Base-by-base conservation (phyloP, 352 stramenopile species). In the Hyaloperonospora arabidopsidis region DNA sequence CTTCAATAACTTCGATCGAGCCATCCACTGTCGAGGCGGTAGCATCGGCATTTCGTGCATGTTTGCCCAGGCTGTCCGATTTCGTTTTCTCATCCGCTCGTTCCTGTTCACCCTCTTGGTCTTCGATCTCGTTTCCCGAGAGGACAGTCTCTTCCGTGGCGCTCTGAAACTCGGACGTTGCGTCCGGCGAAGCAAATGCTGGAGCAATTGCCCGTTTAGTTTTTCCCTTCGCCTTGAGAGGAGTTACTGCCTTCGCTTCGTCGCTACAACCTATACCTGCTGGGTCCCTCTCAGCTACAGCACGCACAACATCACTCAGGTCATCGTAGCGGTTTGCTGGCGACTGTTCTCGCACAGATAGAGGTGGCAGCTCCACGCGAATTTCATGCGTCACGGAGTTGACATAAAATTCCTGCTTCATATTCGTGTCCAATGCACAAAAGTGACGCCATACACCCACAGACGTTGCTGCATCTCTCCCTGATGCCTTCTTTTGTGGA, bases 321-420 rank as follows among this genome's bases (percentile, higher is more conserved):
- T 77, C 69, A 57, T 78, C 68, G 44, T 74, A 82, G 21, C 72
- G 69, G 56, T 82, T 82, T 23, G 72, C 70, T 6, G 72, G 72
- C 6, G 71, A 79, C 44, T 86, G 78, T 35, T 76, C 63, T 45
- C 79, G 72, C 11, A 73, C 61, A 19, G 74, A 69, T 49, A 70
- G 68, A 1, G 57, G 69, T 38, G 81, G 81, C 12, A 72, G 52
- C 56, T 87, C 63, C 2, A 80, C 54, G 18, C 81, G 81, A 59
- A 93, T 89, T 45, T 93, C 78, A 50, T 79, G 62, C 12, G 80
- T 89, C 25, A 67, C 52, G 4, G 78, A 86, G 67, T 93, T 79
- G 19, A 93, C 79, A 47, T 87, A 93, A 38, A 93, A 86, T 46
- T 87, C 70, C 49, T 79, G 63, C 21, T 80, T 72, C 25, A 79